Conservation (phyloP, 2,329 filamentous ascomycete species). For the Fusarium cicatricum region DNA sequence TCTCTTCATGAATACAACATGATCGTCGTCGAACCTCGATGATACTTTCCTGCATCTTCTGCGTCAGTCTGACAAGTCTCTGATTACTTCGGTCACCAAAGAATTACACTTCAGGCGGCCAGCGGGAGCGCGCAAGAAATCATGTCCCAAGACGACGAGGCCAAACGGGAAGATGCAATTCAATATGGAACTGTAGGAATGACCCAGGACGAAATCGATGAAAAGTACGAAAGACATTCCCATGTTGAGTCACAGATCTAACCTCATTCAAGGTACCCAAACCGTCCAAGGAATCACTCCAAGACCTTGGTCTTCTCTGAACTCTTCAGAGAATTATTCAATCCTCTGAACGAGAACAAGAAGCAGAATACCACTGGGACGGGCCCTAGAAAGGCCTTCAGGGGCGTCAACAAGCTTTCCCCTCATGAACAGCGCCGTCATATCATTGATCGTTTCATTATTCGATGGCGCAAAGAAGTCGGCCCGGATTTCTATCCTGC, state of each 20-base stretch:
- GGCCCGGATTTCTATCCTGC: conserved; percentile 94
- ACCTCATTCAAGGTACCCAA: conserved; percentile 73
- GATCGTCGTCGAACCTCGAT: neutral
- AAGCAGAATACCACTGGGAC: conserved; percentile 72
- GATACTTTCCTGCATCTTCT: neutral
- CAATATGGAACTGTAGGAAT: conserved; percentile 57
- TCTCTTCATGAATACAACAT: neutral
- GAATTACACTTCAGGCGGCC: neutral
- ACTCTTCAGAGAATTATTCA: conserved; percentile 80
- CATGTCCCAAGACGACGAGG: conserved; percentile 45
- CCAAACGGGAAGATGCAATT: conserved; percentile 58
- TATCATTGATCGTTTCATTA: conserved; percentile 87
- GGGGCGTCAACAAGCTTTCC: conserved; percentile 66
- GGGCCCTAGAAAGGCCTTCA: conserved; percentile 65
- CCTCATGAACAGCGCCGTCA: conserved; percentile 81
- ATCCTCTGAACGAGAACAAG: conserved; percentile 79
- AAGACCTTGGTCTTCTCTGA: conserved; percentile 84
- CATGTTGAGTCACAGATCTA: conserved; percentile 7
- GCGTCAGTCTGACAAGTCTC: neutral
- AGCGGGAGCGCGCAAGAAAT: conserved; percentile 13
- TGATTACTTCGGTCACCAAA: neutral
- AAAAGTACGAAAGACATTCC: conserved; percentile 46
- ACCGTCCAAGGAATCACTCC: conserved; percentile 81
- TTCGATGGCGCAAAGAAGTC: conserved; percentile 85
- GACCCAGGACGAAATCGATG: conserved; percentile 54